Percentiles rank a stretch among this genome's conserved stretches.
Conservation (phyloP, 352 stramenopile genomes). For the Phytophthora hybrid region DNA sequence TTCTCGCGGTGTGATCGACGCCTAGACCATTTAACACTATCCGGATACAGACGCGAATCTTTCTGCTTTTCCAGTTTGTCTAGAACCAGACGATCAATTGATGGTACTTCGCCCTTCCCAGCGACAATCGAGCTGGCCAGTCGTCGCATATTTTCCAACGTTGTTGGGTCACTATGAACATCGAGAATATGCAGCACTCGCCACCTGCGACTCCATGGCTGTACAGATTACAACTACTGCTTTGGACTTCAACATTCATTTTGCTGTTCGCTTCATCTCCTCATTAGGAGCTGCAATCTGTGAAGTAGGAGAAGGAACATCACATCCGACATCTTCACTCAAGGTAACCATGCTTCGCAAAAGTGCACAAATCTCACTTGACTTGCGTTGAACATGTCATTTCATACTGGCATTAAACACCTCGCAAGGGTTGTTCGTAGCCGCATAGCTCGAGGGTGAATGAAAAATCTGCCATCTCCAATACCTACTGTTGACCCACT, state of each 20-base stretch:
- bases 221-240: not conserved
- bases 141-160: slow-evolving; percentile 1
- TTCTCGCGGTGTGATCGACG: not conserved
- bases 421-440: slow-evolving; percentile 14
- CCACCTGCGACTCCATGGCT: not conserved
- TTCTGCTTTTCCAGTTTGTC: slow-evolving; percentile 5
- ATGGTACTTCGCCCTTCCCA: not conserved
- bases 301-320: not conserved
- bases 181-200: slow-evolving; percentile 24
- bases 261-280: slow-evolving; percentile 21
- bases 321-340: not conserved
- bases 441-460: slow-evolving; percentile 10
- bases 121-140: not conserved
- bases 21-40: slow-evolving; percentile 20
- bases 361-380: not conserved
- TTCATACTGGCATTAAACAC: slow-evolving; percentile 16
- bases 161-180: not conserved
- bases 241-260: slow-evolving; percentile 19
- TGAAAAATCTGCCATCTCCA: slow-evolving; percentile 19
- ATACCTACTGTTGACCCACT: slow-evolving; percentile 17
- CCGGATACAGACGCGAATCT: slow-evolving; percentile 4
- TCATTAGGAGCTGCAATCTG: slow-evolving; percentile 5
- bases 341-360: not conserved
- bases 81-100: not conserved
- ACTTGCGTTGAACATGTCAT: slow-evolving; percentile 3